These are phyloP conservation scores for Alternaria triticimaculans DNA, from an alignment of 2,329 filamentous ascomycete genomes.

Conservation along the genomic window DNA sequence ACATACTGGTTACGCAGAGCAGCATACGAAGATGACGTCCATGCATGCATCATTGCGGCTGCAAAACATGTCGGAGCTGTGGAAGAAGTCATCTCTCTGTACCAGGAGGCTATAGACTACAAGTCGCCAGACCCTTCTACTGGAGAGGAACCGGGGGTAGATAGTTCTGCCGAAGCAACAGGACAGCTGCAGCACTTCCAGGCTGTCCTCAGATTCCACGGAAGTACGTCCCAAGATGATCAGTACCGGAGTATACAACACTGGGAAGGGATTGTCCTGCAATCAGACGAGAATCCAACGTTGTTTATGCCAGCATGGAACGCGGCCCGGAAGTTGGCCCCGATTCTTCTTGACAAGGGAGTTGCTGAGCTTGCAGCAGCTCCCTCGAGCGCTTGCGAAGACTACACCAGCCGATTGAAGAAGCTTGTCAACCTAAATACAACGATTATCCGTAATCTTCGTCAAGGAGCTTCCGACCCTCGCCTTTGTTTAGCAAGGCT, in stretches of 20 bases:
- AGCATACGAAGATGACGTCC: background rate
- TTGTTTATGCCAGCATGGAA: background rate
- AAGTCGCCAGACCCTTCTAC: background rate
- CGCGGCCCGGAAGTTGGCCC: background rate
- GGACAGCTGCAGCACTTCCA: background rate
- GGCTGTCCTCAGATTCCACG: background rate
- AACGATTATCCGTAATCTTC: background rate
- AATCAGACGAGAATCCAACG: background rate
- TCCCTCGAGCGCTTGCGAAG: background rate
- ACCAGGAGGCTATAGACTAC: background rate
- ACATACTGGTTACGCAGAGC: background rate
- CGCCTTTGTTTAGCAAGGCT: background rate
- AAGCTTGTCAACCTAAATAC: background rate
- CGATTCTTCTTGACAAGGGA: background rate
- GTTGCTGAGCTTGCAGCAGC: background rate
- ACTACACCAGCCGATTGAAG: background rate
- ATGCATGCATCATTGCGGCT: background rate
- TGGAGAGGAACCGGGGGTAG: background rate
- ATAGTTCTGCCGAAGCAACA: background rate
- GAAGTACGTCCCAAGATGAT: background rate
- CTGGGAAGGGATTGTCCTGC: background rate
- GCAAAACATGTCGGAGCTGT: background rate
- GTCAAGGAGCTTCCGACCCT: background rate
- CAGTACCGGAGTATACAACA: background rate
- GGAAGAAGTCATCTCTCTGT: background rate